These are phyloP conservation scores for Scleroderma citrinum DNA, from an alignment of 768 basidiomycete genomes.

Conservation along the genomic window DNA sequence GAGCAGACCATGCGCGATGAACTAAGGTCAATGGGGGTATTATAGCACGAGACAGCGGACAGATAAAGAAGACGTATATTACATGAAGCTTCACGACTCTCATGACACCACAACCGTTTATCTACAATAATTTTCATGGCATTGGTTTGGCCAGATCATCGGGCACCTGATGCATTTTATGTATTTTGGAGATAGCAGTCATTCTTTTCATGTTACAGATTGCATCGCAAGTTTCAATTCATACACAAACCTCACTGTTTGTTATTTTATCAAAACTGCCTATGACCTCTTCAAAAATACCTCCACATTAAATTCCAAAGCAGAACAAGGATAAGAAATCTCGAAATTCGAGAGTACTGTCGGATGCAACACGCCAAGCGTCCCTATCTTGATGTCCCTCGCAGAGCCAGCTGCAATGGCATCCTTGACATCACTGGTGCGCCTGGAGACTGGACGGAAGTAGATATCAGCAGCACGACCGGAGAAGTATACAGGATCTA, in stretches of 20 bases:
- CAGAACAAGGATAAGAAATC: constrained; percentile 90
- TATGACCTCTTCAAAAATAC: constrained; percentile 73
- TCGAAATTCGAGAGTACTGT: constrained; percentile 90
- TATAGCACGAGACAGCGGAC: constrained; percentile 30
- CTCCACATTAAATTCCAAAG: constrained; percentile 90
- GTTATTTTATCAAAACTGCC: not conserved
- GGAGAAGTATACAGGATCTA: constrained; percentile 93
- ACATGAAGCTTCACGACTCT: no score
- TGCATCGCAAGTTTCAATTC: not conserved
- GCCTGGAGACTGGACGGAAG: constrained; percentile 49
- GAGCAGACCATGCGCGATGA: constrained; percentile 56
- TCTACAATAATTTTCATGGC: not conserved
- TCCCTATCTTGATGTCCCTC: constrained; percentile 72
- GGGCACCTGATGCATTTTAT: not conserved
- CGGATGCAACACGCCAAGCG: constrained; percentile 92
- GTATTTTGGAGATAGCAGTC: not conserved
- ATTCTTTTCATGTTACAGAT: not conserved
- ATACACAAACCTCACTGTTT: not conserved
- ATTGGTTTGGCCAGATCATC: not conserved
- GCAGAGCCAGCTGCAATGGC: constrained; percentile 27
- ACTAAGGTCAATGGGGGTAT: constrained; percentile 57
- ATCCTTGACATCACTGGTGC: constrained; percentile 41
- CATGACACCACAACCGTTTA: not conserved
- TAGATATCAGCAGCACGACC: constrained; percentile 90
- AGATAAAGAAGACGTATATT: not conserved